phyloP scores from a whole-genome alignment of 129 eudicot species.

The Flaveria brownii region DNA sequence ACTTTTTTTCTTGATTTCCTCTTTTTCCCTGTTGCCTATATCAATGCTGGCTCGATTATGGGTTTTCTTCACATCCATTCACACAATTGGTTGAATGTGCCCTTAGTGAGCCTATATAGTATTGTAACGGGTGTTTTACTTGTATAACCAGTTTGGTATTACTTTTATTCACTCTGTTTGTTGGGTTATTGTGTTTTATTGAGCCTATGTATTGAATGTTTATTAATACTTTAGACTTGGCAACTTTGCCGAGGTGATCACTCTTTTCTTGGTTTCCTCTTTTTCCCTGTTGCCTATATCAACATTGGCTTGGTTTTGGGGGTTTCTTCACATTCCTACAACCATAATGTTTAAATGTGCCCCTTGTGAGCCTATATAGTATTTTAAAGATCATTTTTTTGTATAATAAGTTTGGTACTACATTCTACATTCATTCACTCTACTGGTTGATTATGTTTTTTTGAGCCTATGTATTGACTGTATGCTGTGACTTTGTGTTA shows the following conservation, averaged over 20 bases:
- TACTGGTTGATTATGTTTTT: not conserved
- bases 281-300: constrained; percentile 89
- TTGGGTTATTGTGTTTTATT: not conserved
- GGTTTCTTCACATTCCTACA: not conserved
- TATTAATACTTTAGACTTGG: constrained; percentile 19
- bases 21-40: constrained; percentile 50
- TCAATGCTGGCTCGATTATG: constrained; percentile 21
- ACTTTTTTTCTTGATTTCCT: constrained; percentile 32
- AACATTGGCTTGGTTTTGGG: constrained; percentile 26
- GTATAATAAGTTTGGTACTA: not conserved
- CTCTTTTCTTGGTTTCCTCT: constrained; percentile 49
- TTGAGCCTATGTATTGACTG: not conserved
- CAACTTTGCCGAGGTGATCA: constrained; percentile 90
- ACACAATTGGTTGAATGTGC: constrained; percentile 13
- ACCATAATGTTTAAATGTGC: constrained; percentile 15
- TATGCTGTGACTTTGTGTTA: not conserved
- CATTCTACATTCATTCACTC: not conserved
- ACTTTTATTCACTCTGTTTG: not conserved
- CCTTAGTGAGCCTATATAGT: constrained; percentile 22
- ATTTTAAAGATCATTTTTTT: not conserved
- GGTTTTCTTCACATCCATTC: constrained; percentile 9
- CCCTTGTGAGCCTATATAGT: constrained; percentile 20
- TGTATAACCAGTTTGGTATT: not conserved
- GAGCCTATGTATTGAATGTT: not conserved
- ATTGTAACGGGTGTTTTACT: not conserved